Base-by-base conservation (phyloP, 768 basidiomycete genomes). In the Tricholoma hemisulphureum region DNA sequence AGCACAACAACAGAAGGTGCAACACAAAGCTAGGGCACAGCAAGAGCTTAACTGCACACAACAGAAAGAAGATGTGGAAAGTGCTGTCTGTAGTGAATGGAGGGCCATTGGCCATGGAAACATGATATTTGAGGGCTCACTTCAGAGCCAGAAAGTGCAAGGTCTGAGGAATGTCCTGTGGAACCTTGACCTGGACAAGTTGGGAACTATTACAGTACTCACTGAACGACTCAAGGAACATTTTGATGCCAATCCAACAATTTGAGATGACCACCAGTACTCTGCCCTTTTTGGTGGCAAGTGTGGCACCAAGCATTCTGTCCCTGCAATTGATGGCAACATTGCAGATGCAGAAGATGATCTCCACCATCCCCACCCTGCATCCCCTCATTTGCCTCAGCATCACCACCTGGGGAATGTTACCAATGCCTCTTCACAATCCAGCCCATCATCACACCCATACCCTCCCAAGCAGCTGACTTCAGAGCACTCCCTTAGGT, bases 91-190 rank as follows among this genome's bases (percentile, higher is more conserved):
- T 4, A 14, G 5, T 5, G 21, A 43, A 23, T 14, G 41, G 5
- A 7, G 6, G 6, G 16, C 5, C 5, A 18, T 39, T 9, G 52
- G 52, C 1, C 21, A 32, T 7, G 34, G 52, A 5, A 53, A 53
- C 32, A 53, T 53, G 52, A 20, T 53, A 5, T 53, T 53, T 53
- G 52, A 53, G 16, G 32, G 31, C 13, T 32, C 52, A 10, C 52
- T 53, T 53, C 34, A 24, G 18, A 53, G 5, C 20, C 52, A 53
- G 18, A 53, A 53, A 24, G n/a, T 34, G n/a, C 52, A 53, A 23
- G 52, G 52, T 11, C 52, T 53, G 21, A 14, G 16, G 2, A 53
- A 53, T 24, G 37, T 53, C 23, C 37, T 32, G 6, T 53, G 52
- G 52, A 53, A 37, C 18, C 26, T 53, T 11, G 13, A 41, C 21